Base-by-base conservation (phyloP, 768 basidiomycete species). In the Suillus brevipes region DNA sequence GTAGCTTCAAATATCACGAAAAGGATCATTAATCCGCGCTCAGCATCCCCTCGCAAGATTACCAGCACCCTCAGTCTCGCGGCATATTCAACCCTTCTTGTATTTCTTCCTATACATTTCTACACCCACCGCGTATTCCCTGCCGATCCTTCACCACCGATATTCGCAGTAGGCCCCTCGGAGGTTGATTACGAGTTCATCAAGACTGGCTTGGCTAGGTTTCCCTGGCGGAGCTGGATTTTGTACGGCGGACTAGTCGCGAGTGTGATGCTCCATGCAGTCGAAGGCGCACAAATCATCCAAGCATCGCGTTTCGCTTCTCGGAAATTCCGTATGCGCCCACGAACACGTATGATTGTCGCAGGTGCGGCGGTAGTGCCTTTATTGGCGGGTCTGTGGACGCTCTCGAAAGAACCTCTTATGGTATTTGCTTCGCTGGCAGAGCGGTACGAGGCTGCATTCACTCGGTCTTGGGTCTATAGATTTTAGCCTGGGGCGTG, bases 101-200 rank as follows among this genome's bases (percentile, higher is more conserved):
- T 89, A 66, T 80, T 90, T 71, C 76, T 94, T 2, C 87, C 90
- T 1, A 77, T 90, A 31, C 94, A 95, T 74, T 83, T 87, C 75
- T 70, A 87, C 60, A 85, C 84, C 0, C 91, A 95, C 72, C 87
- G 93, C 8, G 61, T 85, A 36, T 72, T 80, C 63, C 92, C 88
- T 20, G 79, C 80, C 31, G 74, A 74, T 61, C 76, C 81, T 2
- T 62, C 63, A 9, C 71, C 79, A 2, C 87, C 87, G 25, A 87
- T 92, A 61, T 76, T 77, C 56, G 74, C 81, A 2, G 79, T 94
- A 28, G 85, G 89, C 18, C 92, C 93, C 0, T 81, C 88, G 0
- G 92, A 95, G 70, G 83, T 95, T 43, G 89, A 92, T 75, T 95
- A 84, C 72, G 90, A 94, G 67, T 94, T 89, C 73, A 91, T 95